Evolutionary conservation across 768 basidiomycete genomes (phyloP).

Genomic region (Pleurotus djamor): DNA sequence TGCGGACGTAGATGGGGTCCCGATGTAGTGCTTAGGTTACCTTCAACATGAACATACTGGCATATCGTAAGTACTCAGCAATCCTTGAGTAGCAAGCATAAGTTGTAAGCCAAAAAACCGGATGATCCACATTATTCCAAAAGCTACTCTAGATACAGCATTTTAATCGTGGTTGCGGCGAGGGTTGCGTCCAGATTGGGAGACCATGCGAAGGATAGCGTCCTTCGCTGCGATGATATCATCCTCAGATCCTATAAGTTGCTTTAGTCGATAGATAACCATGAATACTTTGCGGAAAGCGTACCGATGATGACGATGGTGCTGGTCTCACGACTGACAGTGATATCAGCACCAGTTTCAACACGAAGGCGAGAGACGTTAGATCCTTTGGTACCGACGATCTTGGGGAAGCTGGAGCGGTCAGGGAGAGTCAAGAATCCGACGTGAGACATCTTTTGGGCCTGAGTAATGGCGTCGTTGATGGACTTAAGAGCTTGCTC

Average conservation of each 20-base stretch:
- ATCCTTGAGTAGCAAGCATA: too few species aligned
- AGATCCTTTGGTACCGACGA: slow-evolving; percentile 89
- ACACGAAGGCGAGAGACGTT: slow-evolving; percentile 86
- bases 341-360: slow-evolving; percentile 92
- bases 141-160: background rate
- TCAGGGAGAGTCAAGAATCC: slow-evolving; percentile 85
- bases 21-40: background rate
- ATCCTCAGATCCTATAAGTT: slow-evolving; percentile 55
- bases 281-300: slow-evolving; percentile 19
- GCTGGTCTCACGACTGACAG: slow-evolving; percentile 84
- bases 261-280: slow-evolving; percentile 4
- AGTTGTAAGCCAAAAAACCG: too few species aligned
- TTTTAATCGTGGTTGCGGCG: slow-evolving; percentile 36
- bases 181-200: slow-evolving; percentile 33
- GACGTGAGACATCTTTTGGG: slow-evolving; percentile 71
- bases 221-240: slow-evolving; percentile 74
- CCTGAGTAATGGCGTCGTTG: slow-evolving; percentile 68
- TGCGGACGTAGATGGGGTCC: slow-evolving; percentile 36
- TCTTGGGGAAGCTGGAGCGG: slow-evolving; percentile 85
- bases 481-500: slow-evolving; percentile 73
- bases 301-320: slow-evolving; percentile 85
- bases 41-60: background rate
- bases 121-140: slow-evolving; percentile 4
- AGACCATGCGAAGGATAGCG: slow-evolving; percentile 63
- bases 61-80: background rate